phyloP scores from a whole-genome alignment of 768 basidiomycete species.

The Boletus patriciae region DNA sequence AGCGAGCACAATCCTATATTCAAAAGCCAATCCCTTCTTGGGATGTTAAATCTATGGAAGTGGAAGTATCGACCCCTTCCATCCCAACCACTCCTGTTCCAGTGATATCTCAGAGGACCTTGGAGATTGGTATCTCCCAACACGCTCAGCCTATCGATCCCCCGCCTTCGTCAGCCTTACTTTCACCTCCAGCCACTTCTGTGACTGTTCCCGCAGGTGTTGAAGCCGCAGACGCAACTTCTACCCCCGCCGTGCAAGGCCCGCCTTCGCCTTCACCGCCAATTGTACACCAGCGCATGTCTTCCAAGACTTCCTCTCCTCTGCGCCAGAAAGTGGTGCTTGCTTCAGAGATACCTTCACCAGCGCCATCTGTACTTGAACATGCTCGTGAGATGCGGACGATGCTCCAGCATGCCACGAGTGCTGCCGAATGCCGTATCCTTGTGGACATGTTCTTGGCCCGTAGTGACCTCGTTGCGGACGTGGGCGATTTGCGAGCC shows the following conservation, averaged over 20 bases:
- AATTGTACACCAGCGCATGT: slow-evolving; percentile 6
- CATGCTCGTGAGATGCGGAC: slow-evolving; percentile 66
- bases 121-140: slow-evolving; percentile 7
- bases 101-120: slow-evolving; percentile 1
- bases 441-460: slow-evolving; percentile 81
- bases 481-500: slow-evolving; percentile 30
- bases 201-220: not conserved
- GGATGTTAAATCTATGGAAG: slow-evolving; percentile 17
- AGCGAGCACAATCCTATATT: slow-evolving; percentile 28
- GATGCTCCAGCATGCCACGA: slow-evolving; percentile 65
- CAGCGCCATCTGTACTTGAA: slow-evolving; percentile 36
- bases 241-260: not conserved
- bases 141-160: slow-evolving; percentile 3
- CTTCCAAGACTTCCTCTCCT: slow-evolving; percentile 16
- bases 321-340: slow-evolving; percentile 13
- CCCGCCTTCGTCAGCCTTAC: slow-evolving; percentile 1
- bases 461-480: slow-evolving; percentile 48
- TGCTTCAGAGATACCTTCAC: slow-evolving; percentile 17
- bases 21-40: slow-evolving; percentile 23
- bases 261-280: slow-evolving; percentile 5
- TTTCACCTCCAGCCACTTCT: slow-evolving; percentile 6
- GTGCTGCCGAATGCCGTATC: slow-evolving; percentile 79
- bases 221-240: not conserved
- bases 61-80: slow-evolving; percentile 4
- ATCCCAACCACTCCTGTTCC: slow-evolving; percentile 5